Conservation (phyloP, 805 yeast genomes). For the Saccharomycopsis schoenii region DNA sequence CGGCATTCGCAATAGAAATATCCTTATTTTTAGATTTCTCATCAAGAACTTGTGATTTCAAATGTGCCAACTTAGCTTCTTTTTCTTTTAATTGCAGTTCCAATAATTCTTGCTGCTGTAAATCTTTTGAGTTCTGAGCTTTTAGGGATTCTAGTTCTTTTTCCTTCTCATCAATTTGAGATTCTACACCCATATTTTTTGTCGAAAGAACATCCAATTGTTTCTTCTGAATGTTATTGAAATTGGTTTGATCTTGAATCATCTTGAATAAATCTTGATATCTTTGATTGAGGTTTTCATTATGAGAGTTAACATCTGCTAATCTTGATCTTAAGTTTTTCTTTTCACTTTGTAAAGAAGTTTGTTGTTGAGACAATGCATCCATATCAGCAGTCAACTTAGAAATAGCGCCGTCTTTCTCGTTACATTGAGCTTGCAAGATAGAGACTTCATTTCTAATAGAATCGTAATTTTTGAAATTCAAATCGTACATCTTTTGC, state of each 20-base stretch:
- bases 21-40: slow-evolving; percentile 3
- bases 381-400: slow-evolving; percentile 23
- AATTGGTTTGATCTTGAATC: slow-evolving; percentile 55
- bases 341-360: slow-evolving; percentile 58
- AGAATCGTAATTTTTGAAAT: slow-evolving; percentile 58
- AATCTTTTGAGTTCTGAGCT: slow-evolving; percentile 15
- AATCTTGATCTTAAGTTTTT: slow-evolving; percentile 59
- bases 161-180: slow-evolving; percentile 32
- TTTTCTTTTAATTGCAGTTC: background rate
- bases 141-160: slow-evolving; percentile 32
- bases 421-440: slow-evolving; percentile 69
- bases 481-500: slow-evolving; percentile 47
- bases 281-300: slow-evolving; percentile 49
- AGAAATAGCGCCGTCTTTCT: slow-evolving; percentile 38
- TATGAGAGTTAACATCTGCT: slow-evolving; percentile 53
- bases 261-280: slow-evolving; percentile 39
- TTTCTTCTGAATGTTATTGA: slow-evolving; percentile 54
- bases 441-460: slow-evolving; percentile 63
- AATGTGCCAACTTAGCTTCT: background rate
- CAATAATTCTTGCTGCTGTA: slow-evolving; percentile 4
- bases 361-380: slow-evolving; percentile 48
- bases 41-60: background rate
- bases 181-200: slow-evolving; percentile 35
- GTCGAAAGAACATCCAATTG: slow-evolving; percentile 60
- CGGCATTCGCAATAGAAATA: background rate